phyloP scores from a whole-genome alignment of 2,329 filamentous ascomycete species.

The Cytospora paraplurivora region DNA sequence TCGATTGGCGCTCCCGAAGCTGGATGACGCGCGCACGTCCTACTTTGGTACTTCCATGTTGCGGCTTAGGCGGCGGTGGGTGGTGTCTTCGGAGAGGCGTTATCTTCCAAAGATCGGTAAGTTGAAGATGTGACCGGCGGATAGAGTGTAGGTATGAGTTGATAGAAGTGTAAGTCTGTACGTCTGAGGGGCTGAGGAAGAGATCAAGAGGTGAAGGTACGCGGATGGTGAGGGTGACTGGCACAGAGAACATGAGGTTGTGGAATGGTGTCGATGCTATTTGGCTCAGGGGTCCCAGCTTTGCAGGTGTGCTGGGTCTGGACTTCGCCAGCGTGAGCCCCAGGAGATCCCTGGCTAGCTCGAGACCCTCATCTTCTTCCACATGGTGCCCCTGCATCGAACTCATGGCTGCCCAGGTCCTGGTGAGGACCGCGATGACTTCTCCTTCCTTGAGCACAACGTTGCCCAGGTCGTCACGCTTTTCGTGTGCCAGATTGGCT shows the following conservation, averaged over 20 bases:
- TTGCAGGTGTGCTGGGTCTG: constrained; percentile 42
- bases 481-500: constrained; percentile 59
- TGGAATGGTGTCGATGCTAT: constrained; percentile 65
- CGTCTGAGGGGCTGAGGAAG: constrained; percentile 75
- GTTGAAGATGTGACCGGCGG: constrained; percentile 79
- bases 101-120: constrained; percentile 86
- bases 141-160: constrained; percentile 87
- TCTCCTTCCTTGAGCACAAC: constrained; percentile 84
- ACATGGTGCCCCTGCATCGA: constrained; percentile 68
- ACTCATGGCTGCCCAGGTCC: constrained; percentile 80
- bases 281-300: constrained; percentile 39
- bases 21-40: constrained; percentile 62
- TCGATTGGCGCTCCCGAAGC: constrained; percentile 65
- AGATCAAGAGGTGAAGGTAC: constrained; percentile 82
- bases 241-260: constrained; percentile 79
- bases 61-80: constrained; percentile 69
- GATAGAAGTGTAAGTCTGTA: constrained; percentile 79
- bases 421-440: constrained; percentile 72
- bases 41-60: constrained; percentile 60
- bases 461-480: constrained; percentile 60
- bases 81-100: constrained; percentile 76
- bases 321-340: constrained; percentile 64
- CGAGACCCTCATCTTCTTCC: constrained; percentile 81
- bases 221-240: constrained; percentile 69
- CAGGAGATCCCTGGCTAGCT: constrained; percentile 77